Evolutionary conservation across 2,329 filamentous ascomycete species (phyloP), one percentile per base, ranked within the genome.

Genomic region (Claviceps africana): DNA sequence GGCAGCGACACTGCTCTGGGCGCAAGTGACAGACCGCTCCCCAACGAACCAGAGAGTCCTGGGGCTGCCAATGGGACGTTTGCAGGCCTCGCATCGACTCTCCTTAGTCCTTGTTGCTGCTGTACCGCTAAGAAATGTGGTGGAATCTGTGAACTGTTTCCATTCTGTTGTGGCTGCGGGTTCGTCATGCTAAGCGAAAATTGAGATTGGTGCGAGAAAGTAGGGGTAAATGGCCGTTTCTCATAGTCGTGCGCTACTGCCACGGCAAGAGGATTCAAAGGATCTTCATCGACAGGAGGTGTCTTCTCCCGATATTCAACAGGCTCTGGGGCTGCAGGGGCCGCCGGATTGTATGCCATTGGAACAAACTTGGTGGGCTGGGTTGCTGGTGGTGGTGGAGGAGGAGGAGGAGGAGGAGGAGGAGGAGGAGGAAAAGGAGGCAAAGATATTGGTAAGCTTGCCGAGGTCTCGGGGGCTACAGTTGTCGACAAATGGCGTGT

Each of bases 321-420:
- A 22, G 78, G 73, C 64, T 90, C 86, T 0, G 86, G 85, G 0
- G 85, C 84, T 0, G 85, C 76, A 4, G 86, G 86, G 1, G 86
- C 85, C 0, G 86, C 86, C 3, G 86, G 86, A 62, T 90, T 90
- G 63, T 90, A 90, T 2, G 84, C 78, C 70, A 87, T 81, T 0
- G 83, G 83, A 8, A 68, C 72, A 58, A 82, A 83, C 59, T 61
- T 73, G 35, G 70, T 60, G n/a, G 71, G 65, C 53, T 59, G 39
- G 2, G 58, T 25, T 25, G 25, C 25, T 25, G 25, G 52, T 15
- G 57, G 59, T 19, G 56, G 55, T 54, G 63, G 67, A 43, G 48
- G 48, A n/a, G n/a, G 39, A 33, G 48, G 37, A 4, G 56, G 55
- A 53, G 63, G 67, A 49, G 10, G 37, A 31, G 37, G 67, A 43